Evolutionary conservation across 106 monocot species (phyloP), one percentile per base, ranked within the genome.

Genomic region (Allium sativum): DNA sequence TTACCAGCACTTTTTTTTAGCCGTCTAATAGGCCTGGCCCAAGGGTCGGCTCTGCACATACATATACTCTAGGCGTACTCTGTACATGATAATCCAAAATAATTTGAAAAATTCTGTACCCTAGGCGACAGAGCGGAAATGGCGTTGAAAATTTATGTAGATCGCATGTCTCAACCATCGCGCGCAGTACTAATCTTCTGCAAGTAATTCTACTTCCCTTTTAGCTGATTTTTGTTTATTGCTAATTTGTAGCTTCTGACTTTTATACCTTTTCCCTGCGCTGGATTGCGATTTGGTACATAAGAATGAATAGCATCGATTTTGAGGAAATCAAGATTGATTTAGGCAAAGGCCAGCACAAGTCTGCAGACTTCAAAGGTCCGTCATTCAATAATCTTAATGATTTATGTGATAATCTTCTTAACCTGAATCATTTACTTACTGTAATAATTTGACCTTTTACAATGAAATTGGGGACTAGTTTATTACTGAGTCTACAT

Each of bases 121-220:
- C 31, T 31, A 31, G 31, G 63, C 7, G 56, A 42, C 56, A 68
- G 72, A 42, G 56, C 54, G 44, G 56, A 72, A 51, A 41, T 71
- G 78, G 68, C 31, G 53, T 67, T 92, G 67, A 95, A 84, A 79
- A 59, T 95, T 44, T 90, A 84, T 46, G 95, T 55, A 18, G 81
- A 90, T 77, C 83, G 86, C 61, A 21, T 86, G 72, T 90, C 95
- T 40, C 90, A 95, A 73, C 95, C 95, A 4, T 87, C 84, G 14
- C 83, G 90, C 6, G 95, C 95, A 12, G 21, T 95, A 64, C 10
- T 95, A 56, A 95, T 95, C 75, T 95, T 90, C 72, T 95, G 95
- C 95, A 95, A 90, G 94, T 92, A 77, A 64, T 31, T 58, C 15
- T 53, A 10, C 31, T 45, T 60, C 9, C 19, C 1, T 1, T 40